Conservation (phyloP, 2,329 filamentous ascomycete species). For the Stachybotrys chartarum region DNA sequence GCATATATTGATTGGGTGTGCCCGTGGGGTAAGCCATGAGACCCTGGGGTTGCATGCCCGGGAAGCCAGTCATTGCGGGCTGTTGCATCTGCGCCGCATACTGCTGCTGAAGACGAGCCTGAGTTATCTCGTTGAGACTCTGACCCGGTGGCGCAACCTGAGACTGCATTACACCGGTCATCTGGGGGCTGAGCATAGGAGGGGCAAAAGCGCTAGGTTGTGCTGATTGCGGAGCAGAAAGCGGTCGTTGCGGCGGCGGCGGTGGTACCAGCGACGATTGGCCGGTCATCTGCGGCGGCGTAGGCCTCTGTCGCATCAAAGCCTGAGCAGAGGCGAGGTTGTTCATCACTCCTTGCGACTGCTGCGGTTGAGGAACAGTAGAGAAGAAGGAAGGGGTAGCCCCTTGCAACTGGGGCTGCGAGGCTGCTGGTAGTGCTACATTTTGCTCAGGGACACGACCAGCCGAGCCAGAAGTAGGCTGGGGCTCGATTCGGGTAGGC, state of each 20-base stretch:
- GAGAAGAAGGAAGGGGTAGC: slow-evolving; percentile 54
- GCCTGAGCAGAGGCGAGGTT: slow-evolving; percentile 21
- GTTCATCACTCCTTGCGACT: slow-evolving; percentile 25
- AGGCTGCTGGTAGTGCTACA: slow-evolving; percentile 22
- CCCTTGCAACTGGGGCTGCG: slow-evolving; percentile 40
- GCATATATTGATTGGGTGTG: slow-evolving; percentile 29
- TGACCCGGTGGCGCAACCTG: slow-evolving; percentile 68
- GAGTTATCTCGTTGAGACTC: slow-evolving; percentile 65
- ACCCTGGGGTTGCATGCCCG: slow-evolving; percentile 24
- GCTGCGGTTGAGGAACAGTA: slow-evolving; percentile 34
- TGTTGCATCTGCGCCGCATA: slow-evolving; percentile 42
- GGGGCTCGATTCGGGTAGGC: slow-evolving; percentile 34
- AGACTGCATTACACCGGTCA: slow-evolving; percentile 62
- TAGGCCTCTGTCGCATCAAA: slow-evolving; percentile 57
- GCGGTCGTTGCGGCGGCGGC: slow-evolving; percentile 67
- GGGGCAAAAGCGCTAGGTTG: slow-evolving; percentile 67
- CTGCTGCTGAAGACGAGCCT: slow-evolving; percentile 58
- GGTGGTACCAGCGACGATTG: slow-evolving; percentile 67
- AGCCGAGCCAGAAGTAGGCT: slow-evolving; percentile 14
- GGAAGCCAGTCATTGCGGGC: slow-evolving; percentile 28
- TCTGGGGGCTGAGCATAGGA: slow-evolving; percentile 72
- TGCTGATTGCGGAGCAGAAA: slow-evolving; percentile 80
- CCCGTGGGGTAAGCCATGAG: slow-evolving; percentile 30
- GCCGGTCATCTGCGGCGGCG: slow-evolving; percentile 55
- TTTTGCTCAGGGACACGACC: slow-evolving; percentile 13